A percentile compares a stretch with the other conserved stretches of the same genome.
Evolutionary conservation across 2,329 filamentous ascomycete genomes (phyloP).

Genomic region (Calycina marina): DNA sequence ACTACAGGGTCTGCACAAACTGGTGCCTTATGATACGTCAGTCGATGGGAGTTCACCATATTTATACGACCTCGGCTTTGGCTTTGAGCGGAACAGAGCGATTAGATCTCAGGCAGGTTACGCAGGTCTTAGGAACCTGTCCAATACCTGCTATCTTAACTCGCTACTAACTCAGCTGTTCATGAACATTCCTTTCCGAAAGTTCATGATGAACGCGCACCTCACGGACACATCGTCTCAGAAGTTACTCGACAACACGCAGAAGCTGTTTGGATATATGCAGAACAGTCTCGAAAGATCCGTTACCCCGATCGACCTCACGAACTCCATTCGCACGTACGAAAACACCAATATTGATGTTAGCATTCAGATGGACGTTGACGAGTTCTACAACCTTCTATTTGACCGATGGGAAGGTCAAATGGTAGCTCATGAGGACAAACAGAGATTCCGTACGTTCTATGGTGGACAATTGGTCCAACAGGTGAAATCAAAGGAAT

Average conservation of each 20-base stretch:
- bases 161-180: conserved; percentile 88
- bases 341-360: conserved; percentile 76
- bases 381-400: conserved; percentile 90
- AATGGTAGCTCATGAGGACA: conserved; percentile 51
- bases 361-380: conserved; percentile 89
- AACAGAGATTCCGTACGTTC: conserved; percentile 62
- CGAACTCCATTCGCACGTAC: conserved; percentile 65
- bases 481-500: conserved; percentile 91
- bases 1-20: conserved; percentile 32
- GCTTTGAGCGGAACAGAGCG: conserved; percentile 50
- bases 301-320: conserved; percentile 59
- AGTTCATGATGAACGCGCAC: conserved; percentile 58
- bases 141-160: conserved; percentile 95
- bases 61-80: conserved; percentile 42
- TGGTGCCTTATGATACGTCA: conserved; percentile 36
- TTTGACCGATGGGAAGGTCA: conserved; percentile 86
- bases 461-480: conserved; percentile 88
- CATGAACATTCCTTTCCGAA: conserved; percentile 82
- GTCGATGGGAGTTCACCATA: conserved; percentile 30
- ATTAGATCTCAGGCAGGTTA: conserved; percentile 71
- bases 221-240: conserved; percentile 45
- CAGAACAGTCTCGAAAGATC: conserved; percentile 66
- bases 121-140: conserved; percentile 79
- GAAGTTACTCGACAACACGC: conserved; percentile 59
- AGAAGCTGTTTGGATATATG: conserved; percentile 71